These are phyloP conservation scores for Xylaria sp. DNA, from an alignment of 2,329 filamentous ascomycete genomes.

Conservation along the genomic window DNA sequence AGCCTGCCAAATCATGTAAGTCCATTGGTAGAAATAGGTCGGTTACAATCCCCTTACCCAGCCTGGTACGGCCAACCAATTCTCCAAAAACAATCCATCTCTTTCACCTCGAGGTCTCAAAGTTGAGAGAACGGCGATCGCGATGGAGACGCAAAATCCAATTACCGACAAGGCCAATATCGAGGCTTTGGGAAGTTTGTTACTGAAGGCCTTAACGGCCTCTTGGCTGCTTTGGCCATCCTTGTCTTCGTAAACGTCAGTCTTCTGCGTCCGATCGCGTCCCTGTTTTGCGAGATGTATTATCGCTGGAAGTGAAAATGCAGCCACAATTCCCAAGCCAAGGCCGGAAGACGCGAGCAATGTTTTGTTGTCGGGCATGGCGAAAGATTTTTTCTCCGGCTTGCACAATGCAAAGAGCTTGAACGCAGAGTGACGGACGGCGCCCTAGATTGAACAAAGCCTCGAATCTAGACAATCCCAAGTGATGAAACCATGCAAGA, in stretches of 20 bases:
- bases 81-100: slow-evolving; percentile 60
- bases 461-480: neutral
- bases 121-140: slow-evolving; percentile 65
- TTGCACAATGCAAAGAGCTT: neutral
- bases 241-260: slow-evolving; percentile 71
- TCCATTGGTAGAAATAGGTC: slow-evolving; percentile 30
- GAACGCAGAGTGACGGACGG: neutral
- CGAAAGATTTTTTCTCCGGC: neutral
- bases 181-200: slow-evolving; percentile 65
- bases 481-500: slow-evolving; percentile 3
- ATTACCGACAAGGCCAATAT: slow-evolving; percentile 64
- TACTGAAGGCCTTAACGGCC: slow-evolving; percentile 70
- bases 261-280: slow-evolving; percentile 43
- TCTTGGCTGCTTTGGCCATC: slow-evolving; percentile 76
- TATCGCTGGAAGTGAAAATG: slow-evolving; percentile 44
- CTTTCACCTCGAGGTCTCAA: slow-evolving; percentile 46
- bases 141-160: slow-evolving; percentile 67
- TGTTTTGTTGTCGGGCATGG: slow-evolving; percentile 26
- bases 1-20: slow-evolving; percentile 53
- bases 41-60: slow-evolving; percentile 66
- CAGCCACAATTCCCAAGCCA: slow-evolving; percentile 43
- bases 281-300: slow-evolving; percentile 40
- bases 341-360: slow-evolving; percentile 43
- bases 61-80: slow-evolving; percentile 68
- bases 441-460: neutral